A percentile compares a stretch with the other conserved stretches of the same genome.
phyloP scores from a whole-genome alignment of 2,329 filamentous ascomycete species.

The Rhexocercosporidium sp. region DNA sequence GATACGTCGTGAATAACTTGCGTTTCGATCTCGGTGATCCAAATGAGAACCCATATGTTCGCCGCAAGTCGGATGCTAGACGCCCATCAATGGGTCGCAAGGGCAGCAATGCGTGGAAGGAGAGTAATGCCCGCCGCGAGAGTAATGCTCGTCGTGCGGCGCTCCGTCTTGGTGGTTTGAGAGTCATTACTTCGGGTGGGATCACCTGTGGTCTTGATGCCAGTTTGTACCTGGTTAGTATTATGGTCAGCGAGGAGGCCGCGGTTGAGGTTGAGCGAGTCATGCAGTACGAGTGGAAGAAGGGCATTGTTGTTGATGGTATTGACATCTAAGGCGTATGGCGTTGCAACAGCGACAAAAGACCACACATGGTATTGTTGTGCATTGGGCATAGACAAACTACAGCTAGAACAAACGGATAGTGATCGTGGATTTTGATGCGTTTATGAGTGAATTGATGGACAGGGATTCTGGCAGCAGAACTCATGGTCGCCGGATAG shows the following conservation, averaged over 20 bases:
- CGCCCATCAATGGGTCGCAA: conserved; percentile 72
- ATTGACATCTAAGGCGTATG: conserved; percentile 70
- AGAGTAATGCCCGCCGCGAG: conserved; percentile 76
- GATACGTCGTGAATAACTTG: conserved; percentile 91
- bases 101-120: conserved; percentile 82
- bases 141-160: conserved; percentile 80
- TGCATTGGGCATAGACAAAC: conserved; percentile 19
- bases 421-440: conserved; percentile 9
- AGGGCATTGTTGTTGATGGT: conserved; percentile 83
- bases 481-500: conserved; percentile 15
- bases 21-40: conserved; percentile 81
- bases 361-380: conserved; percentile 2
- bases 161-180: conserved; percentile 58
- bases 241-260: conserved; percentile 77
- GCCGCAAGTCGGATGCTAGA: conserved; percentile 72
- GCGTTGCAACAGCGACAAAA: conserved; percentile 10
- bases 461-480: background rate
- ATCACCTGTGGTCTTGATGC: conserved; percentile 83
- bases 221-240: conserved; percentile 82
- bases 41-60: conserved; percentile 83
- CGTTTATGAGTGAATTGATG: conserved; percentile 4
- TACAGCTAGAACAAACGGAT: conserved; percentile 12
- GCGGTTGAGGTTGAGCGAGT: conserved; percentile 76
- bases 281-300: conserved; percentile 85
- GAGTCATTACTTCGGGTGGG: conserved; percentile 82